Percentiles rank a stretch among this genome's conserved stretches.
Conservation (phyloP, 208 protist species). For the Leishmania gerbilli region DNA sequence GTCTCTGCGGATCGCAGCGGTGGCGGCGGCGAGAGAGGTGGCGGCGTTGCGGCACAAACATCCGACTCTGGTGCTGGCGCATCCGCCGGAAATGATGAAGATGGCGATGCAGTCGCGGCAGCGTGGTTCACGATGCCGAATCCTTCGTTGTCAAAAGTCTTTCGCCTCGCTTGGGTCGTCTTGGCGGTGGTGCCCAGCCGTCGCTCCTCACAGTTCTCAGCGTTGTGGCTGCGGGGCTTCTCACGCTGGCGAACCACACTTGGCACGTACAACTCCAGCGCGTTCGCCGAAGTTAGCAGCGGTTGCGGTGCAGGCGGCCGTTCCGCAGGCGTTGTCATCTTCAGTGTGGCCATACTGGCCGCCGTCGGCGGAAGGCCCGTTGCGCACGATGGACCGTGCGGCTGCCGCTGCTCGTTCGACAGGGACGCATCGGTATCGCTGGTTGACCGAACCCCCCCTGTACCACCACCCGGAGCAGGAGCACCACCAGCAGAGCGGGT, state of each 20-base stretch:
- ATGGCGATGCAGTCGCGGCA: background rate
- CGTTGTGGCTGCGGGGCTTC: background rate
- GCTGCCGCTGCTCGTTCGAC: background rate
- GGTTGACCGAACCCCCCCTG: background rate
- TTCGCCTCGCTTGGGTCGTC: background rate
- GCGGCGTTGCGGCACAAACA: background rate
- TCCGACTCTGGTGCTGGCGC: background rate
- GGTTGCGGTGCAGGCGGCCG: background rate
- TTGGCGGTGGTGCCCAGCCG: background rate
- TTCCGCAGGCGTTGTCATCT: background rate
- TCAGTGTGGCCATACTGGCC: background rate
- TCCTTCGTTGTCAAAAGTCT: background rate
- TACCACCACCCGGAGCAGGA: background rate
- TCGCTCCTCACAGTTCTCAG: background rate
- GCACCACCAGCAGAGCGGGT: background rate
- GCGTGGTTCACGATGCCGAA: background rate
- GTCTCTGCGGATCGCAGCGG: background rate
- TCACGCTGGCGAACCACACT: slow-evolving; percentile 12
- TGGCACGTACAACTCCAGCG: slow-evolving; percentile 17
- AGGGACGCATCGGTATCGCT: background rate
- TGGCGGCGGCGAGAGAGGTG: background rate
- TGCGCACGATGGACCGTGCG: background rate
- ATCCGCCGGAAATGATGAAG: background rate
- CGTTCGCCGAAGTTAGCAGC: background rate
- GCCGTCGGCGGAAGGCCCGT: background rate